Percentiles rank a stretch among this genome's conserved stretches.
These are phyloP conservation scores for Teratosphaeria gauchensis DNA, from an alignment of 2,329 filamentous ascomycete genomes.

Conservation along the genomic window DNA sequence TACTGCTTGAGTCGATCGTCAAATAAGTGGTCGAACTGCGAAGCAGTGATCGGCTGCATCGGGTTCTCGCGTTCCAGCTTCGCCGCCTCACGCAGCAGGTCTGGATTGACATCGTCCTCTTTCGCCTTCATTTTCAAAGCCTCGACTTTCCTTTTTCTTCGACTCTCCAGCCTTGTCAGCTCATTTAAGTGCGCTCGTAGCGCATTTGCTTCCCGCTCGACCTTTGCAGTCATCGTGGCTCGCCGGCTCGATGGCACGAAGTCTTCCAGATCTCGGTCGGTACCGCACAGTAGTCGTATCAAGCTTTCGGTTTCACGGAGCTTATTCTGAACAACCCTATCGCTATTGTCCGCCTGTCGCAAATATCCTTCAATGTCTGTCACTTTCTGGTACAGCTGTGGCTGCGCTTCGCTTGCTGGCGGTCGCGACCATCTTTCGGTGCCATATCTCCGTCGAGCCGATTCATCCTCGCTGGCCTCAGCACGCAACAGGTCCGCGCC, in stretches of 20 bases:
- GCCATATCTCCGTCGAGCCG: constrained; percentile 66
- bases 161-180: constrained; percentile 69
- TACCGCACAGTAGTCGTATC: constrained; percentile 65
- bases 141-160: constrained; percentile 70
- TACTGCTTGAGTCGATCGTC: constrained; percentile 74
- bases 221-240: constrained; percentile 65
- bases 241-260: constrained; percentile 80
- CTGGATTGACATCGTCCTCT: constrained; percentile 75
- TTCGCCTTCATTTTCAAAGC: constrained; percentile 68
- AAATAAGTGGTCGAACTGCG: constrained; percentile 88
- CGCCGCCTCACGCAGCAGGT: constrained; percentile 72
- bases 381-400: constrained; percentile 64
- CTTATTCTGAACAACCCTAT: constrained; percentile 66
- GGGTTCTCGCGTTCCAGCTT: constrained; percentile 79
- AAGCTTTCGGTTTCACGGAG: constrained; percentile 65
- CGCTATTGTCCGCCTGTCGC: constrained; percentile 56
- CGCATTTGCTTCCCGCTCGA: constrained; percentile 69
- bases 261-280: constrained; percentile 72
- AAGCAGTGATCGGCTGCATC: constrained; percentile 72
- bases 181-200: constrained; percentile 78
- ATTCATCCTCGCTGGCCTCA: constrained; percentile 76
- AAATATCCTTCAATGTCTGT: constrained; percentile 82
- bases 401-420: constrained; percentile 58
- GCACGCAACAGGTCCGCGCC: constrained; percentile 66
- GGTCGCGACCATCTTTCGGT: constrained; percentile 75